Evolutionary conservation across 2,329 filamentous ascomycete species (phyloP), one percentile per base, ranked within the genome.

Genomic region (Alternaria rosae): DNA sequence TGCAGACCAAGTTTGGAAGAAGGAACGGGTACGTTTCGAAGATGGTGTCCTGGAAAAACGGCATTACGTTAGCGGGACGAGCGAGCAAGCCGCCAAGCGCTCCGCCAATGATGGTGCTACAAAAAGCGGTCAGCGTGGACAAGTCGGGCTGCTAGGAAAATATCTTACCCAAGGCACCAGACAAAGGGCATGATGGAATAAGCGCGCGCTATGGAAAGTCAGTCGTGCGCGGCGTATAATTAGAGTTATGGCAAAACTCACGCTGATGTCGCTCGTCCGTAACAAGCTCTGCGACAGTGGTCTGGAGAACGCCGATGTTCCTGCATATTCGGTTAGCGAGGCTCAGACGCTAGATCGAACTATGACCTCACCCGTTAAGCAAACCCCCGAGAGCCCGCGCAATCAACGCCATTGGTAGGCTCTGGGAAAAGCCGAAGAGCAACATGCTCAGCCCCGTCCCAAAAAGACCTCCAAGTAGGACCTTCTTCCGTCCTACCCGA

Each of bases 111-210:
- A 98, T 97, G 26, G 94, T 97, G 71, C 91, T 92, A 72, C 68
- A 67, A 70, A 73, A 65, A 68, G 71, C 70, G 64, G 59, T 70
- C 72, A 76, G 69, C 35, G 57, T 50, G 64, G 66, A 54, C 59
- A 50, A 57, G 60, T 54, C 41, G 41, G 57, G 13, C 48, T 60
- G 38, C 38, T 48, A 38, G 64, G 62, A 58, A 62, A 61, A 65
- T 65, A 72, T 78, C 54, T 81, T 84, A 92, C 85, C 95, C 95
- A 75, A 99, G 86, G 77, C 94, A 97, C 95, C 95, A 99, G 25
- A 98, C 92, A 77, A 97, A 93, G 7, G 95, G 95, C 93, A 99
- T 97, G 70, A 98, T 94, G 12, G 94, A 93, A 81, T 97, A 99
- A 52, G 94, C 95, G 71, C 92, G 92, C 70, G 94, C 91, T 93